Conservation (phyloP, 805 yeast species). For the Zygosaccharomyces kombuchaensis region DNA sequence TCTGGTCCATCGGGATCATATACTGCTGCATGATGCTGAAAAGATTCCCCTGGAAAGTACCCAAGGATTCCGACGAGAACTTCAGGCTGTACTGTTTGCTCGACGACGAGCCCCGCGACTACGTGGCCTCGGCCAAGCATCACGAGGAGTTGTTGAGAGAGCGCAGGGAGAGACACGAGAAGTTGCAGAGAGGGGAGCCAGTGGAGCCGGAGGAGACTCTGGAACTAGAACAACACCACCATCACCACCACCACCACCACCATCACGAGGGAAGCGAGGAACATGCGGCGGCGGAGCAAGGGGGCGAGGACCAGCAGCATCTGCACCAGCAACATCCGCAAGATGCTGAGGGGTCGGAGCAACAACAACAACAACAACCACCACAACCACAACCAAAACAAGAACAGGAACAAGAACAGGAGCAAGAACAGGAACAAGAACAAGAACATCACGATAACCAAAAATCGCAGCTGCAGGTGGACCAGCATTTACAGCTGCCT, state of each 20-base stretch:
- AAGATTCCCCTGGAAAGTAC: constrained; percentile 86
- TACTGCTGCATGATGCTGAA: constrained; percentile 84
- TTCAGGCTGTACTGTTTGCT: constrained; percentile 58
- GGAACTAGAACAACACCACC: constrained; percentile 7
- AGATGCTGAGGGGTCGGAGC: too few species aligned
- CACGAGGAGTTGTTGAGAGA: constrained; percentile 62
- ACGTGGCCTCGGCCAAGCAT: constrained; percentile 63
- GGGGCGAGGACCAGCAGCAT: constrained; percentile 1
- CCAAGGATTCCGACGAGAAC: constrained; percentile 64
- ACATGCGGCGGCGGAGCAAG: not conserved
- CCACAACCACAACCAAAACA: not conserved
- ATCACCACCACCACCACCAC: constrained; percentile 1
- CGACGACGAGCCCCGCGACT: constrained; percentile 77
- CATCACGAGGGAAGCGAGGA: not conserved
- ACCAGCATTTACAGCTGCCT: not conserved
- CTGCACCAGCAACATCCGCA: not conserved
- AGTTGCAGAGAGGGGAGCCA: constrained; percentile 9
- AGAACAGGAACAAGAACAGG: constrained; percentile 11
- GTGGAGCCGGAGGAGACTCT: constrained; percentile 17
- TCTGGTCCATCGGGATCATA: constrained; percentile 81
- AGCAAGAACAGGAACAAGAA: not conserved
- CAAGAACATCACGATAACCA: not conserved
- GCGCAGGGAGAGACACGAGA: constrained; percentile 28
- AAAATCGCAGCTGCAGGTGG: not conserved
- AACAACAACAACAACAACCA: not conserved